Percentiles rank a stretch among this genome's conserved stretches.
Conservation (phyloP, 177 flowering plant genomes). For the Telopea speciosissima region DNA sequence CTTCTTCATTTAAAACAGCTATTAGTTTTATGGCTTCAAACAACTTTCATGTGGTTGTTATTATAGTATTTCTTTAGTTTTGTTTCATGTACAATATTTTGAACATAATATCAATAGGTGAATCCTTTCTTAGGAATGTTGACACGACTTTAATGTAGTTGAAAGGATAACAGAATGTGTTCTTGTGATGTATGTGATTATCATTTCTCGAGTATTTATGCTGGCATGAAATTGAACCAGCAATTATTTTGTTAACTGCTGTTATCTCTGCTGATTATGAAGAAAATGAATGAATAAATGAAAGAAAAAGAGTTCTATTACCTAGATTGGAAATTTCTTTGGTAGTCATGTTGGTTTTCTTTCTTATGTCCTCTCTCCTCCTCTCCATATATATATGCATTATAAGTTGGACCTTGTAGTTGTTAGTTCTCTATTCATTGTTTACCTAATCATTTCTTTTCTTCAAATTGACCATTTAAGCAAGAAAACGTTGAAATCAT, state of each 20-base stretch:
- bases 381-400: too few relatives aligned
- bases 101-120: background rate
- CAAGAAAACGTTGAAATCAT: too few relatives aligned
- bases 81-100: background rate
- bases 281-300: too few relatives aligned
- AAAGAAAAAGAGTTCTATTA: too few relatives aligned
- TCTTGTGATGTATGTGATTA: background rate
- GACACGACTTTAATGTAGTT: background rate
- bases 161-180: background rate
- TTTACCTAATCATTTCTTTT: too few relatives aligned
- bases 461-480: too few relatives aligned
- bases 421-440: too few relatives aligned
- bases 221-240: background rate
- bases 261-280: background rate
- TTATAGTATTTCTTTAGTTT: background rate
- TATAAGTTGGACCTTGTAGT: too few relatives aligned
- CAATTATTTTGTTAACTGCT: background rate
- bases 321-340: too few relatives aligned
- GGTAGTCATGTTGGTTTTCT: too few relatives aligned
- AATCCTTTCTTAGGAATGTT: background rate
- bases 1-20: conserved; percentile 3
- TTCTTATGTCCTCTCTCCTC: too few relatives aligned
- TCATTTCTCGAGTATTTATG: background rate
- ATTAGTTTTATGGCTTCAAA: background rate
- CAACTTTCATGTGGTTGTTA: background rate